Conservation (phyloP, 495 filamentous ascomycete genomes). For the Massariosphaeria phaeospora region DNA sequence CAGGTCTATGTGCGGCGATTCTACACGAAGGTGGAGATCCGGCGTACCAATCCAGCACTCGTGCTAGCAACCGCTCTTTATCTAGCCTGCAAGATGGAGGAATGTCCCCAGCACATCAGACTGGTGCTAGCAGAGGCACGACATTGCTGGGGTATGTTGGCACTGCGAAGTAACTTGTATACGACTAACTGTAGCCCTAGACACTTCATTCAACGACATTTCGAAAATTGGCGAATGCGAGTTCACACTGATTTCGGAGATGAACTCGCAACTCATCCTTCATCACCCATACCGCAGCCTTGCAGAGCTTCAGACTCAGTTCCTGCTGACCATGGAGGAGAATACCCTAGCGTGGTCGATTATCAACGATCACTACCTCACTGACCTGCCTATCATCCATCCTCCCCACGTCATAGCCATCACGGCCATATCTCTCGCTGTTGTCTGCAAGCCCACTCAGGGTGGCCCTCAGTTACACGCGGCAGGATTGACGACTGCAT, state of each 20-base stretch:
- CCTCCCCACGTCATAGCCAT: constrained; percentile 87
- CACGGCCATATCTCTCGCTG: constrained; percentile 79
- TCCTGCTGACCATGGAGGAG: constrained; percentile 74
- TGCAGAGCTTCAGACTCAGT: constrained; percentile 61
- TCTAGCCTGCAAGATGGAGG: constrained; percentile 97
- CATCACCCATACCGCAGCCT: constrained; percentile 96
- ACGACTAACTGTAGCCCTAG: constrained; percentile 11
- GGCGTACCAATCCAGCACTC: constrained; percentile 89
- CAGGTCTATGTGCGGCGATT: constrained; percentile 92
- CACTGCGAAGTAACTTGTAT: constrained; percentile 6
- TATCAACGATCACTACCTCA: constrained; percentile 95
- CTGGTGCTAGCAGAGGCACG: constrained; percentile 79
- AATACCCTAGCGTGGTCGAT: constrained; percentile 72
- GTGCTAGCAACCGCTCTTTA: constrained; percentile 88
- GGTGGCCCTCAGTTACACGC: constrained; percentile 41
- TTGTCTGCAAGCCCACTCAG: constrained; percentile 65
- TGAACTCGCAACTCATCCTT: constrained; percentile 89
- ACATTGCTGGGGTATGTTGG: constrained; percentile 67
- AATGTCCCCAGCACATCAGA: constrained; percentile 93
- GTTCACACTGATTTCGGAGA: constrained; percentile 90
- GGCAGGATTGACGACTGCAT: constrained; percentile 28
- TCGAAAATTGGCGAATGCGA: constrained; percentile 92
- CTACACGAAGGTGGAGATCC: constrained; percentile 85
- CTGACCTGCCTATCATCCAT: constrained; percentile 82
- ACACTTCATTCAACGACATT: constrained; percentile 64